phyloP scores from a whole-genome alignment of 768 basidiomycete species.

The Lactarius deliciosus region DNA sequence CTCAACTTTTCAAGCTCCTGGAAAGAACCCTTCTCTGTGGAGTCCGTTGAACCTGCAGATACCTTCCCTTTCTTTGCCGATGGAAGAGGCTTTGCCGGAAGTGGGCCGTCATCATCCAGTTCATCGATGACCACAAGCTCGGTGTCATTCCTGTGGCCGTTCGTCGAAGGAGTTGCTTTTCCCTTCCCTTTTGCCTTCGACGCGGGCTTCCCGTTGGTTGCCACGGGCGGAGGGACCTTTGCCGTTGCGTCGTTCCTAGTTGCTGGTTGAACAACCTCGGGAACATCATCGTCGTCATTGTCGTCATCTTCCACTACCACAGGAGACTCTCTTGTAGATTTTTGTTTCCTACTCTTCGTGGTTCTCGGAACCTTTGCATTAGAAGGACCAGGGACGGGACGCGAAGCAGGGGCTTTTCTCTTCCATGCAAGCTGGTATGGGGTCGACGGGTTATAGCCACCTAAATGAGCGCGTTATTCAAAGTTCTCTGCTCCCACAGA shows the following conservation, averaged over 20 bases:
- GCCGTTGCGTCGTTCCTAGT: slow-evolving; percentile 25
- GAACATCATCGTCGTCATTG: slow-evolving; percentile 29
- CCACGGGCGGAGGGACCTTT: slow-evolving; percentile 17
- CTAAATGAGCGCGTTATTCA: slow-evolving; percentile 13
- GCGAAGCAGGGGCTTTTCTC: slow-evolving; percentile 26
- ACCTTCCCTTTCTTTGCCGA: slow-evolving; percentile 19
- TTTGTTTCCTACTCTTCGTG: slow-evolving; percentile 24
- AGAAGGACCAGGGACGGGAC: slow-evolving; percentile 28
- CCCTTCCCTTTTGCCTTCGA: slow-evolving; percentile 40
- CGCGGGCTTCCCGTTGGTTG: slow-evolving; percentile 34
- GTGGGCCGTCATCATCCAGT: slow-evolving; percentile 23
- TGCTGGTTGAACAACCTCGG: slow-evolving; percentile 28
- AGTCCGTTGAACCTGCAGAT: not conserved
- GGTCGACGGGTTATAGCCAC: slow-evolving; percentile 36
- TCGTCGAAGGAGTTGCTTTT: slow-evolving; percentile 35
- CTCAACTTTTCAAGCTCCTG: slow-evolving; percentile 30
- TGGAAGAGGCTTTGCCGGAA: slow-evolving; percentile 23
- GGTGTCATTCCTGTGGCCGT: slow-evolving; percentile 8
- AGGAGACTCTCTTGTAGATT: slow-evolving; percentile 17
- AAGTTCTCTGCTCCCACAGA: not conserved
- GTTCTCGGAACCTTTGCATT: slow-evolving; percentile 28
- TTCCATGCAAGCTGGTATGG: slow-evolving; percentile 32
- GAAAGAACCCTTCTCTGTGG: not conserved
- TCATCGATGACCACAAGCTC: slow-evolving; percentile 20
- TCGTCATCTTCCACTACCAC: slow-evolving; percentile 28